Percentiles rank a stretch among this genome's conserved stretches.
These are phyloP conservation scores for Globisporangium cystogenes DNA, from an alignment of 352 stramenopile genomes.

Conservation along the genomic window DNA sequence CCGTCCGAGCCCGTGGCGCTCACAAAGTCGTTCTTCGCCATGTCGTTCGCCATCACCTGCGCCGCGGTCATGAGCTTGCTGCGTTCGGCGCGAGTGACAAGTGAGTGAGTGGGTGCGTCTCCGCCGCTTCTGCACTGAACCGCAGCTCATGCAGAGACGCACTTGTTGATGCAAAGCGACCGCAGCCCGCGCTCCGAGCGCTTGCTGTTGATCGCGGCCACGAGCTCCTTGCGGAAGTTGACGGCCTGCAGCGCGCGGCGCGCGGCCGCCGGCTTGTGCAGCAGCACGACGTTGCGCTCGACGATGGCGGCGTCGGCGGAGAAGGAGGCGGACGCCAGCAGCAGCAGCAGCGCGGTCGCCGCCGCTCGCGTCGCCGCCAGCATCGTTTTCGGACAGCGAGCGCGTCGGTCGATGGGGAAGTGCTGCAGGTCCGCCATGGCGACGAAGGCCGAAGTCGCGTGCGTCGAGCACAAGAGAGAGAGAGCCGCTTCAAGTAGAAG, in stretches of 20 bases:
- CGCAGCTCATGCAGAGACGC: too few relatives aligned
- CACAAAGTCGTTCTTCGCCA: slow-evolving; percentile 20
- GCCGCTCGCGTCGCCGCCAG: background rate
- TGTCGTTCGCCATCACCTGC: slow-evolving; percentile 25
- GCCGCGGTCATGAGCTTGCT: slow-evolving; percentile 27
- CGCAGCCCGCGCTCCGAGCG: slow-evolving; percentile 27
- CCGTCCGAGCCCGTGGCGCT: slow-evolving; percentile 19
- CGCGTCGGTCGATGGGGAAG: too few relatives aligned
- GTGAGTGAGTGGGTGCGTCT: too few relatives aligned
- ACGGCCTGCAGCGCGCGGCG: slow-evolving; percentile 23
- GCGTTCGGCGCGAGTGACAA: too few relatives aligned
- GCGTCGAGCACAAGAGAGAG: too few relatives aligned
- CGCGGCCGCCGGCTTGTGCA: slow-evolving; percentile 3
- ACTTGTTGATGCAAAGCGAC: slow-evolving; percentile 35
- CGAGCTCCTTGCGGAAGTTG: slow-evolving; percentile 38
- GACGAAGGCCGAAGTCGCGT: too few relatives aligned
- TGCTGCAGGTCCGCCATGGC: too few relatives aligned
- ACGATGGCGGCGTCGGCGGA: background rate
- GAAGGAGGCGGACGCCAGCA: background rate
- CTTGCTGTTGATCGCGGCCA: slow-evolving; percentile 29
- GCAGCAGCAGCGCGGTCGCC: slow-evolving; percentile 16
- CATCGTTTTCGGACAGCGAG: background rate
- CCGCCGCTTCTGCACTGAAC: too few relatives aligned
- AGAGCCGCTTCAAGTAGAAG: too few relatives aligned
- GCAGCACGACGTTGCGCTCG: slow-evolving; percentile 5